phyloP scores from a whole-genome alignment of 768 basidiomycete species.

The Chalciporus pseudorubinellus region DNA sequence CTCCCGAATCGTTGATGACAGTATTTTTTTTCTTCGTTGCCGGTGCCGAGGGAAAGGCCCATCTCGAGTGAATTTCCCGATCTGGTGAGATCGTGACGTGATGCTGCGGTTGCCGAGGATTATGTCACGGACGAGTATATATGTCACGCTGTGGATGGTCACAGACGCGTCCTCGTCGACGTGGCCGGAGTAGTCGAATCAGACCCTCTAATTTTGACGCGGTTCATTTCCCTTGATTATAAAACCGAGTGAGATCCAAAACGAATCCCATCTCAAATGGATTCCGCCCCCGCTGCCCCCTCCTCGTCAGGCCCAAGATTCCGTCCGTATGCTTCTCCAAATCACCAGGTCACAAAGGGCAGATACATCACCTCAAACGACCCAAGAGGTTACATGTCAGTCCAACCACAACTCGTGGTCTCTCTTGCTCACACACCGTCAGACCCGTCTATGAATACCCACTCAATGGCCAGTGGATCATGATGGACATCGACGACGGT shows the following conservation, averaged over 20 bases:
- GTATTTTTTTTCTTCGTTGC: slow-evolving; percentile 24
- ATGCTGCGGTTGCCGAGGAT: slow-evolving; percentile 33
- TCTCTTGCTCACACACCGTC: slow-evolving; percentile 6
- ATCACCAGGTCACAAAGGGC: slow-evolving; percentile 81
- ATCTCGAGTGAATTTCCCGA: slow-evolving; percentile 35
- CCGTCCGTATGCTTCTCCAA: slow-evolving; percentile 70
- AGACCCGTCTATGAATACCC: slow-evolving; percentile 89
- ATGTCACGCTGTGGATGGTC: slow-evolving; percentile 24
- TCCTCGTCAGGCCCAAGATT: slow-evolving; percentile 37
- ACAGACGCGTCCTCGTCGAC: slow-evolving; percentile 37
- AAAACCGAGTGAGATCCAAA: background rate
- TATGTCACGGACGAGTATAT: slow-evolving; percentile 26
- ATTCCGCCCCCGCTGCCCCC: slow-evolving; percentile 37
- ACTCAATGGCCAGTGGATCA: slow-evolving; percentile 87
- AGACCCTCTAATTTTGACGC: slow-evolving; percentile 28
- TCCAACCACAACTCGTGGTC: slow-evolving; percentile 2
- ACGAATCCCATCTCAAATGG: slow-evolving; percentile 31
- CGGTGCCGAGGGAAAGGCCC: slow-evolving; percentile 42
- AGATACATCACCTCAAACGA: slow-evolving; percentile 90
- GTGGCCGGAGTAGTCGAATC: slow-evolving; percentile 26
- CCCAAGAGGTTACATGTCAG: slow-evolving; percentile 85
- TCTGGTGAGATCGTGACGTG: slow-evolving; percentile 32
- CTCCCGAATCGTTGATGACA: slow-evolving; percentile 7
- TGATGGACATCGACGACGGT: slow-evolving; percentile 94
- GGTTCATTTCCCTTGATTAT: slow-evolving; percentile 29